Conservation (phyloP, 371 early-diverging fungal genomes). For the Mucor indicus region DNA sequence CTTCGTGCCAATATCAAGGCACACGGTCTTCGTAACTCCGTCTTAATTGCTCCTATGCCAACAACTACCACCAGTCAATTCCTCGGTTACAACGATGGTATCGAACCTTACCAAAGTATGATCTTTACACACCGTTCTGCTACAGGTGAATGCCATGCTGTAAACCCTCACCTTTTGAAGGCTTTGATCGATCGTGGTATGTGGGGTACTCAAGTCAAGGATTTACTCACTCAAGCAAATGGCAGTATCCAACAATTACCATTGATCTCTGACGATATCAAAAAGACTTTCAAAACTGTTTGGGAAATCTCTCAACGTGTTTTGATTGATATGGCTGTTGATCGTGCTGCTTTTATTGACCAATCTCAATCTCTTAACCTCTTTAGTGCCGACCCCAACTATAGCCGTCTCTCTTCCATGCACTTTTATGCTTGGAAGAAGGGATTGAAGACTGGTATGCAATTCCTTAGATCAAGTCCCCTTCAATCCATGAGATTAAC, state of each 20-base stretch:
- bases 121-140: conserved; percentile 94
- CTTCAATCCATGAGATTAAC: conserved; percentile 84
- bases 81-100: conserved; percentile 97
- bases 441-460: conserved; percentile 99
- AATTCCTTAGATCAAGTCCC: conserved; percentile 94
- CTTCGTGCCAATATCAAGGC: conserved; percentile 79
- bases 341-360: conserved; percentile 95
- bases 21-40: conserved; percentile 92
- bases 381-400: conserved; percentile 92
- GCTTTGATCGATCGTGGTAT: conserved; percentile 89
- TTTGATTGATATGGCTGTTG: conserved; percentile 78
- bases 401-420: conserved; percentile 93
- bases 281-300: conserved; percentile 94
- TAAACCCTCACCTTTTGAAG: conserved; percentile 93
- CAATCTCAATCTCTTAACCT: conserved; percentile 97
- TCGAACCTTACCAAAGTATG: conserved; percentile 95
- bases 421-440: conserved; percentile 98
- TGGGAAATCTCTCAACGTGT: conserved; percentile 96
- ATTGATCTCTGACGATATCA: conserved; percentile 83
- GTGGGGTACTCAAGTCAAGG: conserved; percentile 95
- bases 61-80: conserved; percentile 98
- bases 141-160: conserved; percentile 98
- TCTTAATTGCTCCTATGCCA: conserved; percentile 97
- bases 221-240: conserved; percentile 89
- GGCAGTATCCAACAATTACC: conserved; percentile 91